These are phyloP conservation scores for Eutrema heterophyllum DNA, from an alignment of 345 rosid genomes.

Conservation along the genomic window DNA sequence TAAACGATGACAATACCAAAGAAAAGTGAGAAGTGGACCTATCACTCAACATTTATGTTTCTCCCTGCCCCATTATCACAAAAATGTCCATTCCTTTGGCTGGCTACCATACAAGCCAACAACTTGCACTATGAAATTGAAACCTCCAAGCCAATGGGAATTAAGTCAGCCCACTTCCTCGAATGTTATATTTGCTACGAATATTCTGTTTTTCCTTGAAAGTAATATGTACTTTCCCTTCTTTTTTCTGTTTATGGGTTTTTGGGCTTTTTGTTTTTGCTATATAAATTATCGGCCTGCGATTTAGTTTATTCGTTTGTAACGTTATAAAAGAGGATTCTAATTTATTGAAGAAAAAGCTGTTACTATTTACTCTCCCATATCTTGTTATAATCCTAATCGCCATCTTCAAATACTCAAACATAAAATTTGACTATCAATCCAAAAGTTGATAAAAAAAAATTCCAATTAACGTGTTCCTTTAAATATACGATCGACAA, in stretches of 20 bases:
- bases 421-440: neutral
- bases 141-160: constrained; percentile 35
- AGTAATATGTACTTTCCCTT: neutral
- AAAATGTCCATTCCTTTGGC: constrained; percentile 20
- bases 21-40: constrained; percentile 16
- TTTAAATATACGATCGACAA: neutral
- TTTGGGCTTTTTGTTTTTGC: neutral
- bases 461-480: too few relatives aligned
- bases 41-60: constrained; percentile 22
- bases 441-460: neutral
- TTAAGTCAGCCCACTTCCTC: constrained; percentile 10
- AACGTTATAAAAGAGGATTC: neutral
- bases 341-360: neutral
- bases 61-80: neutral
- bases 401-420: neutral
- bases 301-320: neutral
- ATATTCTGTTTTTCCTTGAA: neutral
- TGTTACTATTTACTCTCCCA: neutral
- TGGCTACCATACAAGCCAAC: constrained; percentile 28
- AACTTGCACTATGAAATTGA: constrained; percentile 10
- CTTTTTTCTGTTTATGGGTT: neutral
- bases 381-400: neutral
- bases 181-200: neutral
- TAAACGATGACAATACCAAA: constrained; percentile 21
- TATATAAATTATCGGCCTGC: neutral